Conservation (phyloP, 139 green algal genomes). For the Eudorina sp. region DNA sequence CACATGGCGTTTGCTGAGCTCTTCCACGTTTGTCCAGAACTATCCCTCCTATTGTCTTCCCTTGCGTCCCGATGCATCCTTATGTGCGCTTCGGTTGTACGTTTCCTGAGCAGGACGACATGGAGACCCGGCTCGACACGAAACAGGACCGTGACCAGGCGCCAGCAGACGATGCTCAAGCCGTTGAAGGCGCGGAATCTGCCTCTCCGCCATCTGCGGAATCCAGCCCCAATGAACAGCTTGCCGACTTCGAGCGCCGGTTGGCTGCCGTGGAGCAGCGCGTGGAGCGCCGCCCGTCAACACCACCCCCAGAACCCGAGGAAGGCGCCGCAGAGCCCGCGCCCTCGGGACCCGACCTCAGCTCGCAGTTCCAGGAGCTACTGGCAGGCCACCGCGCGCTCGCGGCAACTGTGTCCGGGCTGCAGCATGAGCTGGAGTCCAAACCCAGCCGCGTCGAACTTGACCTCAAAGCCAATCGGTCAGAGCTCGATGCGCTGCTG, state of each 20-base stretch:
- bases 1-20: too few relatives aligned
- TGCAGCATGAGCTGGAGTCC: conserved; percentile 39
- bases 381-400: conserved; percentile 17
- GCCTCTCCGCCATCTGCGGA: background rate
- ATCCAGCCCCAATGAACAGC: background rate
- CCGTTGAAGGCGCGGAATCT: background rate
- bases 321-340: background rate
- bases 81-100: too few relatives aligned
- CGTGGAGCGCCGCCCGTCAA: background rate
- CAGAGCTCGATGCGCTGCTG: conserved; percentile 38
- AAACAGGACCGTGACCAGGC: conserved; percentile 27
- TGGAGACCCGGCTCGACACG: conserved; percentile 17
- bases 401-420: conserved; percentile 10
- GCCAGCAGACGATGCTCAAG: background rate
- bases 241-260: background rate
- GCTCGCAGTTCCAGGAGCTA: conserved; percentile 34
- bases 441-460: conserved; percentile 40
- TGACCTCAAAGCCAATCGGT: conserved; percentile 33
- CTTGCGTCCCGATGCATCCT: too few relatives aligned
- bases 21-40: too few relatives aligned
- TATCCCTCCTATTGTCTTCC: too few relatives aligned
- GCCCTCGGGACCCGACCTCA: background rate
- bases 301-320: background rate
- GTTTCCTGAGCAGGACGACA: too few relatives aligned
- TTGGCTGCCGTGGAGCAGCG: conserved; percentile 20